Evolutionary conservation across 2,329 filamentous ascomycete genomes (phyloP).

Genomic region (Emmonsiellopsis sp.): DNA sequence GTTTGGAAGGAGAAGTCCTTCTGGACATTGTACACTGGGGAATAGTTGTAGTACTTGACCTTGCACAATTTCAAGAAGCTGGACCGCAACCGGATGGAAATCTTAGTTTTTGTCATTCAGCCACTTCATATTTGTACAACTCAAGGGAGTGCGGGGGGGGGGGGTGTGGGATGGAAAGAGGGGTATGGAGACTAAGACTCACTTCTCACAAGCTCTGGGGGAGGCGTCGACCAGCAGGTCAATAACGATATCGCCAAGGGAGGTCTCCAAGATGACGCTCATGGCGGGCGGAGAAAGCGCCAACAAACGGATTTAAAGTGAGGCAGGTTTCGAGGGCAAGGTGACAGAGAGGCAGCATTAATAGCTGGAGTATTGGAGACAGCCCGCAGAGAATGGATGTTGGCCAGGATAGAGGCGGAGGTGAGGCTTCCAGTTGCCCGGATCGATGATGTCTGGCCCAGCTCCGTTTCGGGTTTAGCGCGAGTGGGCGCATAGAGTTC

Average conservation of each 20-base stretch:
- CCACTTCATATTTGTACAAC: slow-evolving; percentile 29
- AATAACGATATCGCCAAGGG: slow-evolving; percentile 85
- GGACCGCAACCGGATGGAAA: slow-evolving; percentile 24
- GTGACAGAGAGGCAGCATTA: background rate
- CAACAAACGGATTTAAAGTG: background rate
- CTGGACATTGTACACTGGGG: slow-evolving; percentile 83
- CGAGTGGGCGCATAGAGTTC: no score
- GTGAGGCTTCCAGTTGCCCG: no score
- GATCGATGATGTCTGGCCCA: no score
- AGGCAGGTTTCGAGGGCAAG: background rate
- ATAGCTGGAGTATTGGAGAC: background rate
- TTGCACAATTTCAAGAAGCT: slow-evolving; percentile 99
- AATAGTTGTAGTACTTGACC: slow-evolving; percentile 98
- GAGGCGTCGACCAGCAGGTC: slow-evolving; percentile 83
- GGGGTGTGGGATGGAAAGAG: background rate
- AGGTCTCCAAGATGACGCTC: slow-evolving; percentile 92
- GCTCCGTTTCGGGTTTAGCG: no score
- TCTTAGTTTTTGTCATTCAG: slow-evolving; percentile 50
- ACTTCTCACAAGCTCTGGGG: slow-evolving; percentile 93
- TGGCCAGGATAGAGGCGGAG: no score
- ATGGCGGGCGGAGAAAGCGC: slow-evolving; percentile 39
- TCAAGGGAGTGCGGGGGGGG: slow-evolving; percentile 3
- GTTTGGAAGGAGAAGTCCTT: slow-evolving; percentile 95
- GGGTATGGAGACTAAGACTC: slow-evolving; percentile 32
- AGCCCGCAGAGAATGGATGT: background rate